Evolutionary conservation across 2,329 filamentous ascomycete species (phyloP).

Genomic region (Eutypa lata): DNA sequence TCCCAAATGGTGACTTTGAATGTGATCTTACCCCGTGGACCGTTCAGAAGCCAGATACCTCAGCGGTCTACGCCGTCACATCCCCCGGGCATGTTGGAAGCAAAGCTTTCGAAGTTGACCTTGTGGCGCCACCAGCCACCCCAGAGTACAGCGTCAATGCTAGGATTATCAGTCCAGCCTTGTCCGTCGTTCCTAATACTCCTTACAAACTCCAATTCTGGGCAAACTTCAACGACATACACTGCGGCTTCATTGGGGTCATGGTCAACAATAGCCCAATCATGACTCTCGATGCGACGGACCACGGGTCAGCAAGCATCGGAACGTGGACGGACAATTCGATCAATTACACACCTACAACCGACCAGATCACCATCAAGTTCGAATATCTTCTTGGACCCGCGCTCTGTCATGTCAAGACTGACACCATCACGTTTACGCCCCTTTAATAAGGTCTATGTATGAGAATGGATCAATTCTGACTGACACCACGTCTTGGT

Average conservation of each 20-base stretch:
- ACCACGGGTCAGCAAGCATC: slow-evolving; percentile 5
- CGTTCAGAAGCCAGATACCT: slow-evolving; percentile 11
- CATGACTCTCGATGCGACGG: slow-evolving; percentile 10
- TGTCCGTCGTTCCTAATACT: slow-evolving; percentile 5
- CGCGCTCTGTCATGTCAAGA: neutral
- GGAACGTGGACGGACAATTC: slow-evolving; percentile 3
- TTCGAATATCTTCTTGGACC: slow-evolving; percentile 6
- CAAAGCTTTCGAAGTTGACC: slow-evolving; percentile 12
- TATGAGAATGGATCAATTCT: too few species aligned
- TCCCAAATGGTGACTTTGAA: slow-evolving; percentile 16
- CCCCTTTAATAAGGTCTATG: too few species aligned
- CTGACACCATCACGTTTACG: too few species aligned
- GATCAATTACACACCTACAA: slow-evolving; percentile 5
- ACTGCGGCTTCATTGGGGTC: slow-evolving; percentile 15
- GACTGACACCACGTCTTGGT: too few species aligned
- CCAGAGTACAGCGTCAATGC: slow-evolving; percentile 11
- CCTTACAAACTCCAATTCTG: slow-evolving; percentile 10
- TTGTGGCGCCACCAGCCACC: slow-evolving; percentile 3
- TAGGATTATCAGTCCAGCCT: slow-evolving; percentile 7
- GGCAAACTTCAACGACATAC: slow-evolving; percentile 10
- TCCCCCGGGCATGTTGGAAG: slow-evolving; percentile 2
- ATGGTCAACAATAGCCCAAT: slow-evolving; percentile 9
- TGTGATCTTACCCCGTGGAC: slow-evolving; percentile 16
- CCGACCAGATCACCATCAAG: slow-evolving; percentile 3
- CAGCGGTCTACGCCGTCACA: slow-evolving; percentile 2